phyloP scores from a whole-genome alignment of 2,329 filamentous ascomycete species.

The Ceratocystis cubensis region DNA sequence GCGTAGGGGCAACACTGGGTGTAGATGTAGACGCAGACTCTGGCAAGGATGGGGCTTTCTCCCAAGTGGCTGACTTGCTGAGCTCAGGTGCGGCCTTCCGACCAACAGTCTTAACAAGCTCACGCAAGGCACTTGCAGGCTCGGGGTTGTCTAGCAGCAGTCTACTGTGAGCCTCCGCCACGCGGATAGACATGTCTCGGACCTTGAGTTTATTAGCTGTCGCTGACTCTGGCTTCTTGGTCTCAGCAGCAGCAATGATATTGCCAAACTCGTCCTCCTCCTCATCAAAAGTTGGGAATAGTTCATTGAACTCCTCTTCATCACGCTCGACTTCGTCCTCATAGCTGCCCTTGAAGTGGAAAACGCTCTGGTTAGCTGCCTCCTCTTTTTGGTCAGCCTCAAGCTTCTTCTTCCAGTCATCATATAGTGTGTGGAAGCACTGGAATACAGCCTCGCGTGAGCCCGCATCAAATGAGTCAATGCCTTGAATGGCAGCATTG shows the following conservation, averaged over 20 bases:
- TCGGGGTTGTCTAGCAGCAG: slow-evolving; percentile 38
- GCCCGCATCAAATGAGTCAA: slow-evolving; percentile 25
- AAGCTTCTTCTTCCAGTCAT: slow-evolving; percentile 67
- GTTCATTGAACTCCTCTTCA: slow-evolving; percentile 59
- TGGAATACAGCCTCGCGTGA: slow-evolving; percentile 42
- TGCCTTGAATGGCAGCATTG: slow-evolving; percentile 36
- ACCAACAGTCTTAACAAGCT: slow-evolving; percentile 35
- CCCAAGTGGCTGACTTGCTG: slow-evolving; percentile 22
- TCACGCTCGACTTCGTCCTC: slow-evolving; percentile 66
- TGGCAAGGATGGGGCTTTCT: slow-evolving; percentile 21
- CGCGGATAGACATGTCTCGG: slow-evolving; percentile 45
- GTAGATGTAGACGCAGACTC: slow-evolving; percentile 18
- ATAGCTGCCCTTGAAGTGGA: slow-evolving; percentile 66
- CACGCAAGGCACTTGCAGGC: slow-evolving; percentile 33
- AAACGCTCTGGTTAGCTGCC: slow-evolving; percentile 62
- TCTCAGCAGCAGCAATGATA: neutral
- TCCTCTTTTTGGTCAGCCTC: slow-evolving; percentile 63
- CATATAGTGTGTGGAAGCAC: slow-evolving; percentile 60
- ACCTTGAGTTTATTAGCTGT: slow-evolving; percentile 31
- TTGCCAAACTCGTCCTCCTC: slow-evolving; percentile 27
- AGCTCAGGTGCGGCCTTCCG: slow-evolving; percentile 29
- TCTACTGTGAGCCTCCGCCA: slow-evolving; percentile 48
- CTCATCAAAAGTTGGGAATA: slow-evolving; percentile 69
- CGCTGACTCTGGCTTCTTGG: slow-evolving; percentile 17
- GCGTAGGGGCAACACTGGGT: slow-evolving; percentile 22